A percentile compares a stretch with the other conserved stretches of the same genome.
These are phyloP conservation scores for Orbilia quercus DNA, from an alignment of 2,329 filamentous ascomycete species.

Conservation along the genomic window DNA sequence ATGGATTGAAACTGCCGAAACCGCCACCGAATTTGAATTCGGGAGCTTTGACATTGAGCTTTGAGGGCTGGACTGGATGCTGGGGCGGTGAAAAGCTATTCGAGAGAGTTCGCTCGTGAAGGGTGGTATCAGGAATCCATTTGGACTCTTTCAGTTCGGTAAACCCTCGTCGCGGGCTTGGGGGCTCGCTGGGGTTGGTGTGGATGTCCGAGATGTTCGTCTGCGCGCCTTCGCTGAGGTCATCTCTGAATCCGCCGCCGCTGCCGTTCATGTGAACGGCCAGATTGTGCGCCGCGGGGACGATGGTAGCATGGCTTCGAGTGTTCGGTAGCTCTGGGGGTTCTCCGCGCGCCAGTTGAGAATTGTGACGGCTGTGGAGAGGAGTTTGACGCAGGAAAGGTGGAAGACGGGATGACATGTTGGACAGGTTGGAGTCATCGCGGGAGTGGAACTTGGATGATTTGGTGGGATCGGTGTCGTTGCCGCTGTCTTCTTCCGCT, in stretches of 20 bases:
- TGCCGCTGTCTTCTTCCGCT: conserved; percentile 57
- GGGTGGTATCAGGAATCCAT: conserved; percentile 60
- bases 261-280: conserved; percentile 50
- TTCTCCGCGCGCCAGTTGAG: conserved; percentile 74
- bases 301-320: conserved; percentile 58
- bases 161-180: conserved; percentile 58
- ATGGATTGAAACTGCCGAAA: conserved; percentile 65
- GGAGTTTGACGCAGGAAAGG: conserved; percentile 50
- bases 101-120: conserved; percentile 70
- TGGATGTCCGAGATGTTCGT: conserved; percentile 62
- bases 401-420: conserved; percentile 49
- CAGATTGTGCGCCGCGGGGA: conserved; percentile 65
- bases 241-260: conserved; percentile 57
- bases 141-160: conserved; percentile 36
- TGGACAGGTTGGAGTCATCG: conserved; percentile 55
- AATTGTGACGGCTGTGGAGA: conserved; percentile 48
- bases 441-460: conserved; percentile 58
- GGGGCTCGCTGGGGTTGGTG: conserved; percentile 60
- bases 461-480: conserved; percentile 59
- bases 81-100: conserved; percentile 25
- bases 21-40: conserved; percentile 82
- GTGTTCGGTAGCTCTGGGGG: conserved; percentile 72
- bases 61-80: conserved; percentile 67
- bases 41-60: conserved; percentile 86
- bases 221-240: conserved; percentile 63